phyloP scores from a whole-genome alignment of 2,329 filamentous ascomycete species.

The Cercospora sp. region DNA sequence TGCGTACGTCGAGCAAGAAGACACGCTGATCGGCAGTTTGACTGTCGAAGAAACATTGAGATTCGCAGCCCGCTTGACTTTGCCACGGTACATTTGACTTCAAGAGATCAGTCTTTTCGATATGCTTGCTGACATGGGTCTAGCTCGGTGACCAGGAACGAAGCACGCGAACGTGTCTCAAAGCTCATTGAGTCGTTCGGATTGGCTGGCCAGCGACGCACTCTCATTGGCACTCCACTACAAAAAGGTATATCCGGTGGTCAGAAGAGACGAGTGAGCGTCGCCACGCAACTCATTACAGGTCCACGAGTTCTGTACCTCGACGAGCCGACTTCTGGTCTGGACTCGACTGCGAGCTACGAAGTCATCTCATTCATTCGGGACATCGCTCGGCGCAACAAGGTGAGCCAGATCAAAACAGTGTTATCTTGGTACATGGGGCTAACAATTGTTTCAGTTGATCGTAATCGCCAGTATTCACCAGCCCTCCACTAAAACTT shows the following conservation, averaged over 20 bases:
- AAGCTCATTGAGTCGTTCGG: constrained; percentile 69
- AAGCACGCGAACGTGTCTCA: constrained; percentile 61
- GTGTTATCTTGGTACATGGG: not conserved
- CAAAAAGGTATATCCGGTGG: constrained; percentile 78
- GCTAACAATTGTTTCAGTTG: constrained; percentile 48
- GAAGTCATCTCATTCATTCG: constrained; percentile 73
- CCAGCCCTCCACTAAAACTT: constrained; percentile 75
- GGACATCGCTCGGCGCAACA: constrained; percentile 61
- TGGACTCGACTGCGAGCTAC: constrained; percentile 72
- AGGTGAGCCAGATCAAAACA: constrained; percentile 47
- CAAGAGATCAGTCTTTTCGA: constrained; percentile 25
- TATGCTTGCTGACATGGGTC: constrained; percentile 35
- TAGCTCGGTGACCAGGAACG: constrained; percentile 55
- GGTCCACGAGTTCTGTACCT: constrained; percentile 75
- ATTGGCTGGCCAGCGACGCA: constrained; percentile 63
- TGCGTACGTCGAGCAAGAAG: constrained; percentile 81
- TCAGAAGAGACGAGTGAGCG: constrained; percentile 74
- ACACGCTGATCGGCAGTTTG: constrained; percentile 74
- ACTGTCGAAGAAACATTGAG: constrained; percentile 75
- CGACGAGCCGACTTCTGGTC: constrained; percentile 77
- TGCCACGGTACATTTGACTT: constrained; percentile 49
- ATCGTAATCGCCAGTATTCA: constrained; percentile 79
- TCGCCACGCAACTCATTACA: constrained; percentile 77
- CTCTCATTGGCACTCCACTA: constrained; percentile 75
- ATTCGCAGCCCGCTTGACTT: constrained; percentile 68